Base-by-base conservation (phyloP, 257 asterid genomes). In the Primulina huaijiensis region DNA sequence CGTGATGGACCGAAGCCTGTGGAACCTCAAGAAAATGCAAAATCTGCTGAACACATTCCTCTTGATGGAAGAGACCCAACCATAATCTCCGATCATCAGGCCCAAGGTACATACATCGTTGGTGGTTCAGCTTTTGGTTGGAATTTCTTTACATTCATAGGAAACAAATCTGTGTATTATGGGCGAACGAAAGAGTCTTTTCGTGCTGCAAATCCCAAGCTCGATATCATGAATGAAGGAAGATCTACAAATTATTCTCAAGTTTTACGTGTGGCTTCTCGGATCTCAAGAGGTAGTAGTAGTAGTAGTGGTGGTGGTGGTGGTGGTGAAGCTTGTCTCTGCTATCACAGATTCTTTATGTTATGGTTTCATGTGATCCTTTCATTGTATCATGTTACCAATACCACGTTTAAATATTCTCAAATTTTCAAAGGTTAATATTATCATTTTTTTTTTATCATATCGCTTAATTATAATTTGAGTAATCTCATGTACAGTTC, bases 41-140 rank as follows among this genome's bases (percentile, higher is more conserved):
- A 80, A 33, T 73, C 72, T 55, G 33, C 72, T 1, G 87, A 52
- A 17, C 76, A 64, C 37, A 37, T 72, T 61, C 68, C 75, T 68
- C 61, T 62, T 20, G 77, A 76, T 34, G 80, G 68, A 14, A 80
- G 64, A 72, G 46, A 53, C 60, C 64, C 74, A 0, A 7, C 60
- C 17, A 74, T 46, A 25, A 72, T 81, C 19, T 72, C 73, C 4
- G 83, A 69, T 35, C 59, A 27, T 43, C 75, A 46, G 25, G 75
- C 59, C 35, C 80, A 75, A 67, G 91, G 85, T 23, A 73, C 88
- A 4, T 83, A 80, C 23, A 63, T 85, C 11, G 80, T 85, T 7
- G 98, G 97, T 8, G 95, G 92, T 4, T 92, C 96, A n/a, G 92
- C 96, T 38, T 86, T 89, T 38, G 96, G 98, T 8, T 89, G 98